phyloP scores from a whole-genome alignment of 2,329 filamentous ascomycete genomes.

The Fusarium robinianum region DNA sequence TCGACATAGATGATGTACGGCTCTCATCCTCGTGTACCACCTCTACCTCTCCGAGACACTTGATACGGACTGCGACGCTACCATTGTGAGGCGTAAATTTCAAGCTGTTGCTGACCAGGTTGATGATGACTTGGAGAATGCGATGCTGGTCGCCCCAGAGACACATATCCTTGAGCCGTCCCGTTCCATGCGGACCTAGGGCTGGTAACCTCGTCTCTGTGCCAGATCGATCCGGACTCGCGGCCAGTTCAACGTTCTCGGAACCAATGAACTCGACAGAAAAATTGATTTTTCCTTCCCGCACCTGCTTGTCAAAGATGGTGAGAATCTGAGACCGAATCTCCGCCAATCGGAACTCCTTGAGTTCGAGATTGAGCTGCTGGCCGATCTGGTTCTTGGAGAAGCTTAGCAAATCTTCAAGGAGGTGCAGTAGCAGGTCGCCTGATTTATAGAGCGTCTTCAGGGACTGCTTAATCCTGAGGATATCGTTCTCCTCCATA shows the following conservation, averaged over 20 bases:
- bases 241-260: constrained; percentile 29
- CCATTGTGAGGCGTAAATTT: constrained; percentile 86
- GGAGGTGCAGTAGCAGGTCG: constrained; percentile 80
- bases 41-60: constrained; percentile 68
- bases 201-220: constrained; percentile 54
- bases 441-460: constrained; percentile 77
- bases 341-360: constrained; percentile 83
- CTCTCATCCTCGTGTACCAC: constrained; percentile 49
- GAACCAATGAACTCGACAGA: constrained; percentile 67
- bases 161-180: constrained; percentile 80
- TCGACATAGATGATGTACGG: constrained; percentile 58
- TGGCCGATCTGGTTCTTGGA: constrained; percentile 95
- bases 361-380: constrained; percentile 78
- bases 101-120: constrained; percentile 86
- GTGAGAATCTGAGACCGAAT: constrained; percentile 80
- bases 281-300: constrained; percentile 76
- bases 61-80: constrained; percentile 75
- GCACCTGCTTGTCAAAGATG: constrained; percentile 89
- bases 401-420: constrained; percentile 90
- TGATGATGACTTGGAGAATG: constrained; percentile 91
- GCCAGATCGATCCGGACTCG: constrained; percentile 41
- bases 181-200: constrained; percentile 66
- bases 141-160: constrained; percentile 92
- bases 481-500: constrained; percentile 85
- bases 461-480: constrained; percentile 78